Base-by-base conservation (phyloP, 148 eudicot species). In the Nyssa sinensis region DNA sequence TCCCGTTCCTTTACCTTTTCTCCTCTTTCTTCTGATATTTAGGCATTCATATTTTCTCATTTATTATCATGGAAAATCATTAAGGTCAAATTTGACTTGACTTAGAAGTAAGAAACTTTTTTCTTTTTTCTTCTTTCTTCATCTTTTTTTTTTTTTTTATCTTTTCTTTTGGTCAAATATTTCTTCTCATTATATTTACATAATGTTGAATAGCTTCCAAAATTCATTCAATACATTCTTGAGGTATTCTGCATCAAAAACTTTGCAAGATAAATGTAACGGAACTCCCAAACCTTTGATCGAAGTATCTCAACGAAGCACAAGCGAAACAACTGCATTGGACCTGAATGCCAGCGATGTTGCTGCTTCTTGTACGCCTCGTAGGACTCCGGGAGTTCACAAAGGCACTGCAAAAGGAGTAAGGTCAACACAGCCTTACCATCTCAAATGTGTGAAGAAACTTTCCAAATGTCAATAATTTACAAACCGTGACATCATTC, bases 261-360 rank as follows among this genome's bases (percentile, higher is more conserved):
- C 17, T 49, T 58, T 61, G 13, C 51, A 34, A 63, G 4, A 24
- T 31, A 32, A 7, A 32, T 47, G 13, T 59, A 60, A 44, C 5
- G 30, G 28, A 78, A 65, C 41, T 75, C 64, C 63, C 81, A 53
- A 79, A 94, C 98, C 97, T 94, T 94, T n/a, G 98, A 78, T 66
- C 81, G 92, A 60, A 94, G 77, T 55, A 94, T 62, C 75, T 88
- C 95, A 84, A 85, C 67, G 77, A 94, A 90, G 78, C 97, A 91
- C 85, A 94, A 81, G 65, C 98, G 93, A 77, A 94, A 94, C 75
- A 94, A 79, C 76, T 94, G 98, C 98, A 95, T 95, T 69, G 98
- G 98, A 63, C 98, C 98, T 35, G 98, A 92, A 80, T 95, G 98
- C 98, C 98, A 95, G 71, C 98, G 92, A 80, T 95, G 84, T 71